Base-by-base conservation (phyloP, 2,329 filamentous ascomycete genomes). In the Stemphylium vesicarium region DNA sequence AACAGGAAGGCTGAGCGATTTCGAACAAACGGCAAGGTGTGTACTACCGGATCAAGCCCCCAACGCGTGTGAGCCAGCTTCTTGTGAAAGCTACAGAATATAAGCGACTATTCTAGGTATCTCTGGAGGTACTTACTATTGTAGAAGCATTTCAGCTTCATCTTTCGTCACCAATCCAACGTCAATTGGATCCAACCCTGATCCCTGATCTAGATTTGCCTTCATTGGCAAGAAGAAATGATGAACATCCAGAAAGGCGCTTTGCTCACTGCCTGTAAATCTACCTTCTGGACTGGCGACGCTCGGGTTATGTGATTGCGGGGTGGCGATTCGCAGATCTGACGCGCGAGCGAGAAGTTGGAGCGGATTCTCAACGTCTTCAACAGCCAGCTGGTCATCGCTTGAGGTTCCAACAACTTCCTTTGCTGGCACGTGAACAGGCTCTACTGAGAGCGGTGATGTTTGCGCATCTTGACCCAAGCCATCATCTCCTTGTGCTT, bases 351-450 rank as follows among this genome's bases (percentile, higher is more conserved):
- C 89, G 31, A 92, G 84, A 13, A 91, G 77, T 70, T 92, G 88
- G 4, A 91, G 77, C 0, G 88, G 88, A 57, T 91, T 92, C 66
- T 92, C 88, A 3, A 88, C 88, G 69, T 90, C 89, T 62, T 91
- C 88, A 22, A 89, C 78, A 11, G 85, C 82, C 29, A 89, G 80
- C 32, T 75, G 72, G 22, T 75, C 73, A 31, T 78, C 73, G n/a
- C 68, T 69, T 20, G 71, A 63, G 8, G 65, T 63, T n/a, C 65
- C 64, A 0, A 64, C 58, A 38, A 65, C 66, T 46, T 66, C 69
- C 35, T 65, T 70, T 64, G 59, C 65, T 50, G 47, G 45, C 45
- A 55, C 18, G 4, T 36, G 44, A 20, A 11, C 26, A 24, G 36
- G 24, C 18, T 24, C 43, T n/a, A 40, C 45, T 35, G 45, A 31